Evolutionary conservation across 352 stramenopile species (phyloP).

Genomic region (Pythium insidiosum): DNA sequence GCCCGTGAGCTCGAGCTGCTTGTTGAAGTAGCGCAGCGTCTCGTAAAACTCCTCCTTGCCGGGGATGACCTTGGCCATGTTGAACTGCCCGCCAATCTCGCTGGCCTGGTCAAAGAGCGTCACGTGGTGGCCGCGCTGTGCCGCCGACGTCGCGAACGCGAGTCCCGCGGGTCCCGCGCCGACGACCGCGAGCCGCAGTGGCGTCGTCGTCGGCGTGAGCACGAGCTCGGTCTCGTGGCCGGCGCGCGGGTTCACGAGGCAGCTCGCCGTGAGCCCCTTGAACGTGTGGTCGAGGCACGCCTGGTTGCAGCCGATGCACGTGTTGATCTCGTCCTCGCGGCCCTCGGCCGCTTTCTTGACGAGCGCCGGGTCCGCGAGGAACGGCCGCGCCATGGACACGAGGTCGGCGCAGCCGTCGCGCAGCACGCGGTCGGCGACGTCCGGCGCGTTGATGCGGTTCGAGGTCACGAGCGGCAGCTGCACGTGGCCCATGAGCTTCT

Average conservation of each 20-base stretch:
- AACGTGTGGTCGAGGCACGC: slow-evolving; percentile 98
- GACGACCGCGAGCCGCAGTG: no score
- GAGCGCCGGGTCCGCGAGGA: slow-evolving; percentile 94
- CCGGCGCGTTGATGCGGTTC: slow-evolving; percentile 96
- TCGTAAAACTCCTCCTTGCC: slow-evolving; percentile 98
- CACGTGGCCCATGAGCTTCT: slow-evolving; percentile 86
- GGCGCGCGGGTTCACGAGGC: slow-evolving; percentile 94
- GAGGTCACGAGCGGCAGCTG: slow-evolving; percentile 93
- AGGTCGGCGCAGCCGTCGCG: slow-evolving; percentile 72
- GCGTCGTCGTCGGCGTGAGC: slow-evolving; percentile 33
- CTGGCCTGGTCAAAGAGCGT: slow-evolving; percentile 80
- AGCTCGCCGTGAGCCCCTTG: slow-evolving; percentile 90
- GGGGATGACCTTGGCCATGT: slow-evolving; percentile 95
- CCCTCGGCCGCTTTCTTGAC: slow-evolving; percentile 89
- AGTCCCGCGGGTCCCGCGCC: no score
- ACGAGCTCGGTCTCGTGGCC: slow-evolving; percentile 93
- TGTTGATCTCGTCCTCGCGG: slow-evolving; percentile 94
- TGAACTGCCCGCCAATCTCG: slow-evolving; percentile 93
- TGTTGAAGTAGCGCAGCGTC: slow-evolving; percentile 94
- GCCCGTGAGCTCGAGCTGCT: slow-evolving; percentile 76
- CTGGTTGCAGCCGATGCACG: slow-evolving; percentile 95
- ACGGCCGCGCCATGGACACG: slow-evolving; percentile 87
- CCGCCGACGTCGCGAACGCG: no score
- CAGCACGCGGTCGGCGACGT: slow-evolving; percentile 88
- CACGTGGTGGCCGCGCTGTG: no score